A percentile compares a stretch with the other conserved stretches of the same genome.
These are phyloP conservation scores for Neurospora sp. DNA, from an alignment of 495 filamentous ascomycete genomes.

Conservation along the genomic window DNA sequence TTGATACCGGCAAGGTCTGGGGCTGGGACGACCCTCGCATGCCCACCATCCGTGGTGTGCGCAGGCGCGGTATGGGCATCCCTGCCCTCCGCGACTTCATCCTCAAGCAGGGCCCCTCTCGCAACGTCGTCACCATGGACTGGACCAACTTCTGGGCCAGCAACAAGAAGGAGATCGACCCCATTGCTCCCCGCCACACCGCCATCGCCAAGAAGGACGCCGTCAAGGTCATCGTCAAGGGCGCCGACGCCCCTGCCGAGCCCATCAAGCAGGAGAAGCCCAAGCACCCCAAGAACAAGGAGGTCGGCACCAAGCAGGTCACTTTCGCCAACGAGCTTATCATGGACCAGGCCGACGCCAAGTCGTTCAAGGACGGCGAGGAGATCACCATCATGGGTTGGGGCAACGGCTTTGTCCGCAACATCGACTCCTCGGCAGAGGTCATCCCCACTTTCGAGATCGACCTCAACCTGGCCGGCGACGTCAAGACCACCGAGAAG, in stretches of 20 bases:
- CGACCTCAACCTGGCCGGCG: slow-evolving; percentile 76
- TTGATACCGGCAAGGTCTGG: slow-evolving; percentile 75
- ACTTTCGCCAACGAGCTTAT: slow-evolving; percentile 59
- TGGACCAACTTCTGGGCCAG: slow-evolving; percentile 89
- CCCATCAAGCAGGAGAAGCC: slow-evolving; percentile 65
- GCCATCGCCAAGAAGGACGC: slow-evolving; percentile 58
- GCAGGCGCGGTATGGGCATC: slow-evolving; percentile 84
- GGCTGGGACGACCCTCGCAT: slow-evolving; percentile 96
- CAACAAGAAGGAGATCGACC: slow-evolving; percentile 94
- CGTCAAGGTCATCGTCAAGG: slow-evolving; percentile 59
- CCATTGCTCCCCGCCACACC: slow-evolving; percentile 74
- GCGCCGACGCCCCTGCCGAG: slow-evolving; percentile 48
- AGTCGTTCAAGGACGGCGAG: slow-evolving; percentile 70
- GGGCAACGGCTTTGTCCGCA: slow-evolving; percentile 78
- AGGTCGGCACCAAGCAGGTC: slow-evolving; percentile 77
- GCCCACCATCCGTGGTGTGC: slow-evolving; percentile 83
- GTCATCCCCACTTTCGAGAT: slow-evolving; percentile 59
- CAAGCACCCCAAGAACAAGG: slow-evolving; percentile 78
- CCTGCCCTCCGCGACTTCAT: slow-evolving; percentile 85
- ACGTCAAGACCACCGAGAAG: slow-evolving; percentile 90
- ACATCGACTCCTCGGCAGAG: slow-evolving; percentile 41
- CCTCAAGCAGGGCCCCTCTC: slow-evolving; percentile 80
- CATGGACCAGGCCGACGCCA: slow-evolving; percentile 78
- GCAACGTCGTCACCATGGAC: slow-evolving; percentile 82
- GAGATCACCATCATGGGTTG: slow-evolving; percentile 94